Evolutionary conservation across 441 rosid genomes (phyloP), one percentile per base, ranked within the genome.

Genomic region (Dalechampia spathulata): DNA sequence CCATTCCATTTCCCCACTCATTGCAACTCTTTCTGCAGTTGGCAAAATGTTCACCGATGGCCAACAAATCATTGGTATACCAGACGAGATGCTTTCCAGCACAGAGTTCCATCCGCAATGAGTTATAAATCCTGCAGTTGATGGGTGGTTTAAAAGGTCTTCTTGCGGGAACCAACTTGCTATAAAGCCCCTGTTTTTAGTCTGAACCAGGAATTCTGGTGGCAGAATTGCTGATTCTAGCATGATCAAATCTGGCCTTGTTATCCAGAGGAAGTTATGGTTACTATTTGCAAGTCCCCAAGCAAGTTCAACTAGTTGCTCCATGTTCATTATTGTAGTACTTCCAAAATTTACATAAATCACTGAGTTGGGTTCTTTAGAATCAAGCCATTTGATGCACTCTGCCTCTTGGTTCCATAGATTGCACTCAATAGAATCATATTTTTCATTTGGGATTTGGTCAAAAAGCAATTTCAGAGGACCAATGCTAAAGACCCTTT

Each of bases 41-140:
- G 8, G 77, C 79, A 19, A 61, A 63, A 38, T 85, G 83, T 48
- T 81, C 87, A 0, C 79, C 86, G 34, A 72, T 0, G 87, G 80
- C 85, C 87, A 83, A 34, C 79, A 81, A 1, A 81, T 58, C 81
- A 83, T 61, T 4, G 90, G 87, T 37, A 70, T 73, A 0, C 87
- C 81, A 0, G 65, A 45, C 7, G 65, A 52, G 0, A 83, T 41
- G 27, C 79, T 76, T 61, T 83, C 88, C 2, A 81, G 12, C 0
- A 63, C 72, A 8, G 87, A 77, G 36, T 82, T 82, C 88, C 88
- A 82, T 6, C 86, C 86, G 7, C 72, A 64, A 1, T 80, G 92
- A 2, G 81, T 77, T 46, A 80, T 27, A 62, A 82, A 78, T 6
- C 67, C 85, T 23, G 74, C 81, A 8, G 70, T 51, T 0, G 90